phyloP scores from a whole-genome alignment of 306 rosid genomes.

The Canavalia gladiata region DNA sequence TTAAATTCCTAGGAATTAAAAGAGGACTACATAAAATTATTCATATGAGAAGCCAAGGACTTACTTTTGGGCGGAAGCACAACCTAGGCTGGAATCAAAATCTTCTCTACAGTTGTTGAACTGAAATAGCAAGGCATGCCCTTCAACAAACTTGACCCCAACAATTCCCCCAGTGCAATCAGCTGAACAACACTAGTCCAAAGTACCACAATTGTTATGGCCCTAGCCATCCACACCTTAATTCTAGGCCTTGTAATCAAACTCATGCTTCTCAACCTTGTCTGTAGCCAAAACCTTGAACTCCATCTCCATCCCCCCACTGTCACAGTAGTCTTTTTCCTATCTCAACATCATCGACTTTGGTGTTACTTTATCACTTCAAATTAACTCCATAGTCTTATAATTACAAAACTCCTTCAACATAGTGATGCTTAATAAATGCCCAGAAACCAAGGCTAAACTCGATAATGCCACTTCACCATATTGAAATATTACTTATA shows the following conservation, averaged over 20 bases:
- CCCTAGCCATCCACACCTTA: slow-evolving; percentile 79
- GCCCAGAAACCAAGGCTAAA: slow-evolving; percentile 35
- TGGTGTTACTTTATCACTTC: background rate
- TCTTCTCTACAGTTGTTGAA: slow-evolving; percentile 24
- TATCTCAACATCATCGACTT: slow-evolving; percentile 53
- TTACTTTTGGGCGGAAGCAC: slow-evolving; percentile 78
- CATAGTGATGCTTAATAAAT: slow-evolving; percentile 49
- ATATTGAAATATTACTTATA: too few relatives aligned
- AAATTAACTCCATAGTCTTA: slow-evolving; percentile 39
- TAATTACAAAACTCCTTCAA: background rate
- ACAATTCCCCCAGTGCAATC: slow-evolving; percentile 69
- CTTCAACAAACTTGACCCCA: slow-evolving; percentile 69
- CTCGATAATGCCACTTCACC: too few relatives aligned
- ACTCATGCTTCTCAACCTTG: slow-evolving; percentile 65
- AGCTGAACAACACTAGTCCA: slow-evolving; percentile 84
- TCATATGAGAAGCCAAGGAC: slow-evolving; percentile 43
- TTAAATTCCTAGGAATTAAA: background rate
- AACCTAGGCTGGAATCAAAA: slow-evolving; percentile 58
- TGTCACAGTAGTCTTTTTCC: slow-evolving; percentile 52
- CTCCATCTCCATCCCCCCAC: slow-evolving; percentile 67
- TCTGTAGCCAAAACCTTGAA: slow-evolving; percentile 57
- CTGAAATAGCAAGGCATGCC: slow-evolving; percentile 73
- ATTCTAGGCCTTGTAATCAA: slow-evolving; percentile 59
- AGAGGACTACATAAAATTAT: slow-evolving; percentile 9
- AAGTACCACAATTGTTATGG: slow-evolving; percentile 68